phyloP scores from a whole-genome alignment of 2,329 filamentous ascomycete genomes.

The Lachnellula cervina region DNA sequence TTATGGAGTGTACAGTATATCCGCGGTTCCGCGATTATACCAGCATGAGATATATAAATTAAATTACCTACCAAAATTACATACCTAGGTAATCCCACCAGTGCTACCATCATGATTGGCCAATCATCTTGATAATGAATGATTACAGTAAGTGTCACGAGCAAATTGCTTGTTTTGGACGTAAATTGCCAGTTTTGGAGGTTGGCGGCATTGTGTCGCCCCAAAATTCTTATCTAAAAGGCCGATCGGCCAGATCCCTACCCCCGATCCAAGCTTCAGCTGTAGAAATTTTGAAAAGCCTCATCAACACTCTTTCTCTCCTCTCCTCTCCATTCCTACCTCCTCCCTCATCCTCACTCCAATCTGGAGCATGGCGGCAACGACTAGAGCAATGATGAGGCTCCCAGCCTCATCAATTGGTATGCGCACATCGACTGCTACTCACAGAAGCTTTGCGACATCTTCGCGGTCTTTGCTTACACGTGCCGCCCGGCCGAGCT shows the following conservation, averaged over 20 bases:
- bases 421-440: not conserved
- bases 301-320: not conserved
- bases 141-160: not conserved
- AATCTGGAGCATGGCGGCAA: slow-evolving; percentile 29
- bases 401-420: slow-evolving; percentile 29
- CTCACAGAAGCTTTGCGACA: not conserved
- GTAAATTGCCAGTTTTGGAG: not conserved
- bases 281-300: not conserved
- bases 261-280: not conserved
- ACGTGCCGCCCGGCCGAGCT: slow-evolving; percentile 25
- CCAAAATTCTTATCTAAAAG: not conserved
- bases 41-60: not conserved
- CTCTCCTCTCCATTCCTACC: not conserved
- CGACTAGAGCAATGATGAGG: slow-evolving; percentile 30
- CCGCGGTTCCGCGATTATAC: not conserved
- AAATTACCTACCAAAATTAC: not conserved
- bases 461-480: slow-evolving; percentile 22
- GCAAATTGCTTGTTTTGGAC: not conserved
- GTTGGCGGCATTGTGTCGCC: not conserved
- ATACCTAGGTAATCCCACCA: too few species aligned
- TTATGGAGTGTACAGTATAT: too few species aligned
- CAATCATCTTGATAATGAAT: not conserved
- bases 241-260: not conserved
- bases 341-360: slow-evolving; percentile 7
- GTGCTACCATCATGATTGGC: not conserved